Percentiles rank a stretch among this genome's conserved stretches.
Conservation (phyloP, 495 filamentous ascomycete species). For the Penicillium longicatenatum region DNA sequence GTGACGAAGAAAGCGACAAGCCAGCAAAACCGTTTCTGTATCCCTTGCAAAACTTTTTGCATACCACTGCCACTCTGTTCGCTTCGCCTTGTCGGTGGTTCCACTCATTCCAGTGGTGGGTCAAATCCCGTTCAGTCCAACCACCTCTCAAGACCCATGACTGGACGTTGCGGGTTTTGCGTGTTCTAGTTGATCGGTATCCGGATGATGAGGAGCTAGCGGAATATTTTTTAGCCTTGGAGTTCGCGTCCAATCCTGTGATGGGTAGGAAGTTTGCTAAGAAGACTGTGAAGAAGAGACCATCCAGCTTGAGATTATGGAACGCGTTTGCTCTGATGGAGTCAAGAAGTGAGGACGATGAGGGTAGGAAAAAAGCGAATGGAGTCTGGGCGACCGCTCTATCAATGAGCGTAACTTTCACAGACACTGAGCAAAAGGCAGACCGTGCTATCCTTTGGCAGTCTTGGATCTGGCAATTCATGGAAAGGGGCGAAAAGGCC, state of each 20-base stretch:
- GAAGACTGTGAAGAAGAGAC: conserved; percentile 64
- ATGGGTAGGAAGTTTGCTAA: conserved; percentile 75
- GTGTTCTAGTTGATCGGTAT: conserved; percentile 49
- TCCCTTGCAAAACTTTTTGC: conserved; percentile 36
- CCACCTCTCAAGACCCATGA: conserved; percentile 26
- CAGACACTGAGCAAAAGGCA: conserved; percentile 31
- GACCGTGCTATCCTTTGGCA: conserved; percentile 62
- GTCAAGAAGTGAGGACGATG: conserved; percentile 56
- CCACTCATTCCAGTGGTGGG: conserved; percentile 39
- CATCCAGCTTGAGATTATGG: conserved; percentile 68
- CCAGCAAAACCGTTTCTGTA: conserved; percentile 24
- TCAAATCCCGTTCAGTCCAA: conserved; percentile 10
- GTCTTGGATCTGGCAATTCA: conserved; percentile 63
- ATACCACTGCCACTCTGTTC: conserved; percentile 43
- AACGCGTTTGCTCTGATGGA: conserved; percentile 79
- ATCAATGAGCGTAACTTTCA: conserved; percentile 51
- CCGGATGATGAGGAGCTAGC: conserved; percentile 55
- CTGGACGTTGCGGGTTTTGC: conserved; percentile 58
- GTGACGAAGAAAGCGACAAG: conserved; percentile 9
- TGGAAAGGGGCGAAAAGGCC: conserved; percentile 32
- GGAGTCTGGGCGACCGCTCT: conserved; percentile 69
- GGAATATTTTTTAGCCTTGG: conserved; percentile 72
- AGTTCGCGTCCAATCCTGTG: conserved; percentile 56
- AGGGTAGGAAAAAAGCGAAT: conserved; percentile 54
- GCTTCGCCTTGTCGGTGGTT: conserved; percentile 43